A percentile compares a stretch with the other conserved stretches of the same genome.
phyloP scores from a whole-genome alignment of 2,329 filamentous ascomycete species.

The Metarhizium guizhouense region DNA sequence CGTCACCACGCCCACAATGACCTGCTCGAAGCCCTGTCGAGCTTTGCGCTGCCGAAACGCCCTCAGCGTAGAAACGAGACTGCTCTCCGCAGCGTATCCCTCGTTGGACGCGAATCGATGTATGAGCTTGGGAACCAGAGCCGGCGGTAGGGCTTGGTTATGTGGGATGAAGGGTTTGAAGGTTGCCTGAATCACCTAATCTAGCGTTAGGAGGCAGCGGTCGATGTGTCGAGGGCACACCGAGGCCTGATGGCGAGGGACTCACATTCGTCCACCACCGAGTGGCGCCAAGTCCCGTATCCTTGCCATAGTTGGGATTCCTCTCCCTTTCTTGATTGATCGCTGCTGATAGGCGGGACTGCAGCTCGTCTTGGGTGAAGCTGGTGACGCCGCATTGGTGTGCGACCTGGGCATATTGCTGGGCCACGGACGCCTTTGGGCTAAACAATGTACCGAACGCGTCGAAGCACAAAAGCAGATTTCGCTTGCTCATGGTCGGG shows the following conservation, averaged over 20 bases:
- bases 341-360: constrained; percentile 25
- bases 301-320: constrained; percentile 52
- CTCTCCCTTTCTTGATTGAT: constrained; percentile 35
- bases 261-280: constrained; percentile 53
- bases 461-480: constrained; percentile 52
- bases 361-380: constrained; percentile 31
- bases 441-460: constrained; percentile 57
- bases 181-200: constrained; percentile 44
- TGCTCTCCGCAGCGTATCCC: constrained; percentile 41
- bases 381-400: constrained; percentile 36
- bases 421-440: constrained; percentile 38
- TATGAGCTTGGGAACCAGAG: constrained; percentile 39
- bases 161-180: constrained; percentile 32
- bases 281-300: constrained; percentile 37
- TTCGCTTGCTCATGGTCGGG: constrained; percentile 17
- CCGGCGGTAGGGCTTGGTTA: constrained; percentile 28
- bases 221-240: too few relatives aligned
- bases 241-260: not conserved
- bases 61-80: constrained; percentile 35
- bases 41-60: constrained; percentile 22
- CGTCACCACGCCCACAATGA: constrained; percentile 48
- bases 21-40: constrained; percentile 20
- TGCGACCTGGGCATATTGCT: constrained; percentile 46
- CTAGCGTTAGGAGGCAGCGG: not conserved
- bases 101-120: constrained; percentile 42